Conservation (phyloP, 2,329 filamentous ascomycete species). For the Monilinia aucupariae region DNA sequence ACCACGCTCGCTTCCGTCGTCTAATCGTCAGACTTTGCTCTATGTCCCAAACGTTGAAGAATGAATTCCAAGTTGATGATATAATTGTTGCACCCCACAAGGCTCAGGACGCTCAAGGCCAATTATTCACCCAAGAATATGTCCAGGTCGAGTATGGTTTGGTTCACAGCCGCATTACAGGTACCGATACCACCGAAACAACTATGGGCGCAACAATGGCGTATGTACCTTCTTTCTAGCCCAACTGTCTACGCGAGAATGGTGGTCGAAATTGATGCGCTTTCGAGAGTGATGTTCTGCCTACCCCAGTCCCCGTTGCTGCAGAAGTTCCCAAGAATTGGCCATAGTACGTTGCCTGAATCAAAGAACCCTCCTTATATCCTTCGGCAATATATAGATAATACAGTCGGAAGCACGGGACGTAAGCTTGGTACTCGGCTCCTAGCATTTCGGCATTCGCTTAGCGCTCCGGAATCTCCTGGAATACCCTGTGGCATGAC, state of each 20-base stretch:
- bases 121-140: conserved; percentile 4
- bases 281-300: conserved; percentile 1
- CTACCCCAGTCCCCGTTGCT: not conserved
- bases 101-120: not conserved
- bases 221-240: not conserved
- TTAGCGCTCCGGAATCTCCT: not conserved
- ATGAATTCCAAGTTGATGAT: conserved; percentile 51
- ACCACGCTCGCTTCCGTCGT: conserved; percentile 49
- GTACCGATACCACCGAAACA: conserved; percentile 11
- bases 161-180: conserved; percentile 13
- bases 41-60: conserved; percentile 52
- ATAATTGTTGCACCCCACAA: conserved; percentile 42
- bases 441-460: not conserved
- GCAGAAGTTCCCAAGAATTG: conserved; percentile 7
- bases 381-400: not conserved
- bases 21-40: conserved; percentile 48
- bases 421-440: not conserved
- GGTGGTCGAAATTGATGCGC: conserved; percentile 1
- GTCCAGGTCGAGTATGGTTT: conserved; percentile 12
- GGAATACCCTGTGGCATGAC: not conserved
- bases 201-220: conserved; percentile 13
- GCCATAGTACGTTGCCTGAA: conserved; percentile 15
- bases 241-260: conserved; percentile 9
- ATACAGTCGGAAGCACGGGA: not conserved
- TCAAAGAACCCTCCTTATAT: conserved; percentile 12